These are phyloP conservation scores for Hirsutella rhossiliensis DNA, from an alignment of 2,329 filamentous ascomycete species.

Conservation along the genomic window DNA sequence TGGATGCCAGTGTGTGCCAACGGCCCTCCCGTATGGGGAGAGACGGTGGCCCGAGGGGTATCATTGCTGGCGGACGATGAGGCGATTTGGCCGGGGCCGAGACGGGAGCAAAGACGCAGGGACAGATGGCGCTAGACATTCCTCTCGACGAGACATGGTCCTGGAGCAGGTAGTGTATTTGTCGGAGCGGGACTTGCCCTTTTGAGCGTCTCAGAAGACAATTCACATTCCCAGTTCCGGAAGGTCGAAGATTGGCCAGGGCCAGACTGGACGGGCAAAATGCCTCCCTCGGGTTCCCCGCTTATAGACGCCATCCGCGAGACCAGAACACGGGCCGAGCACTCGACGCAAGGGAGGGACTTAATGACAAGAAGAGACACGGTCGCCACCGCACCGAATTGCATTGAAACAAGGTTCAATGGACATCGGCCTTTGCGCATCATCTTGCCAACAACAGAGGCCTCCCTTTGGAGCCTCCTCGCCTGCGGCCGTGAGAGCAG, in stretches of 20 bases:
- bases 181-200: not conserved
- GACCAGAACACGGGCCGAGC: too few relatives aligned
- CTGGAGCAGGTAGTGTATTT: not conserved
- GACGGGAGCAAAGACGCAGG: not conserved
- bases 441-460: too few relatives aligned
- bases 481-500: too few relatives aligned
- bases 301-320: too few relatives aligned
- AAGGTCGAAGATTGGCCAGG: not conserved
- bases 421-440: too few relatives aligned
- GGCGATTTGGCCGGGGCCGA: not conserved
- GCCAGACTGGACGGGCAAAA: too few relatives aligned
- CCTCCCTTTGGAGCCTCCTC: too few relatives aligned
- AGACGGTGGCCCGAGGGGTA: not conserved
- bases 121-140: slow-evolving; percentile 2
- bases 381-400: too few relatives aligned
- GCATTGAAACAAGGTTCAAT: too few relatives aligned
- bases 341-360: too few relatives aligned
- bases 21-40: not conserved
- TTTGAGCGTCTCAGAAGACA: not conserved
- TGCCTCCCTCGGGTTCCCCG: too few relatives aligned
- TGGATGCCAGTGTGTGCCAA: not conserved
- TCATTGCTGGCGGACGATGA: not conserved
- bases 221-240: not conserved
- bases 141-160: slow-evolving; percentile 2
- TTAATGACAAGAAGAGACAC: too few relatives aligned